Percentiles rank a stretch among this genome's conserved stretches.
phyloP scores from a whole-genome alignment of 768 basidiomycete genomes.

The Suillus bovinus region DNA sequence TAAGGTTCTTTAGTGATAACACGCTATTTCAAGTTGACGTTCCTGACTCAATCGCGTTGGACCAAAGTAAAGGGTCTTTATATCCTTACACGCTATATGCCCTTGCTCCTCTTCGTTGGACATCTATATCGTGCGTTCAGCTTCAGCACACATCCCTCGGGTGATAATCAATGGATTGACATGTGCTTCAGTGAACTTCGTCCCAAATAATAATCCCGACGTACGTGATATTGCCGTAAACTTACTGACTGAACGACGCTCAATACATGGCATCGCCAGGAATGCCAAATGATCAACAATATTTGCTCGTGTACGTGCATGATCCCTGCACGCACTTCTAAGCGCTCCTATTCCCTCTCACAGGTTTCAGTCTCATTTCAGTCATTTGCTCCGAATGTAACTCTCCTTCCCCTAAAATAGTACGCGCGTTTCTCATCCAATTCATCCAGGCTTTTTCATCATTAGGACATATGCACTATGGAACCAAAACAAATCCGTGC shows the following conservation, averaged over 20 bases:
- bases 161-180: background rate
- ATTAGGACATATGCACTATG: background rate
- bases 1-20: background rate
- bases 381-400: constrained; percentile 3
- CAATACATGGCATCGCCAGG: background rate
- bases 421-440: background rate
- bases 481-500: background rate
- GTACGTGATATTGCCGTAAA: background rate
- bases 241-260: background rate
- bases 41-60: background rate
- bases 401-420: background rate
- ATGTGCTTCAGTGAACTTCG: background rate
- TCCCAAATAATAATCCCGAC: background rate
- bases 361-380: background rate
- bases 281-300: background rate
- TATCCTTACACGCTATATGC: background rate
- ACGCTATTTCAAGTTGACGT: background rate
- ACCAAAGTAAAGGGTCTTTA: background rate
- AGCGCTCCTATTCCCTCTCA: background rate
- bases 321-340: background rate
- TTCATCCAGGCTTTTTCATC: background rate
- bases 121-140: background rate
- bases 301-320: background rate
- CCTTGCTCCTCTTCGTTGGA: background rate
- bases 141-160: background rate